These are phyloP conservation scores for Lasiosphaeris hirsuta DNA, from an alignment of 495 filamentous ascomycete genomes.

Conservation along the genomic window DNA sequence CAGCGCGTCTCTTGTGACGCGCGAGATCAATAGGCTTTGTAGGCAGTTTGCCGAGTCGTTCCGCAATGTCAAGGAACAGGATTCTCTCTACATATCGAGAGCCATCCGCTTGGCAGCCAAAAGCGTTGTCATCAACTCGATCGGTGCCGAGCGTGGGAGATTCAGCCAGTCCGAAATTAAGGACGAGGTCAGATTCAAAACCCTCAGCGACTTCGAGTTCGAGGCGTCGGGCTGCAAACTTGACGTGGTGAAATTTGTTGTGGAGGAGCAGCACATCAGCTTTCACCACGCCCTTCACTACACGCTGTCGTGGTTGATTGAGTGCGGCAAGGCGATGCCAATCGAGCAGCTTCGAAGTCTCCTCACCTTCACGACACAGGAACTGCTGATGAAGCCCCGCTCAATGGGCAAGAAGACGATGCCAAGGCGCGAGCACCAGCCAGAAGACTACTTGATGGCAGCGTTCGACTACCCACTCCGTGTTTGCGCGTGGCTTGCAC, in stretches of 20 bases:
- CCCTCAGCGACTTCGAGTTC: slow-evolving; percentile 73
- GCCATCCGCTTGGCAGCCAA: slow-evolving; percentile 77
- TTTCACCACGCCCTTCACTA: slow-evolving; percentile 98
- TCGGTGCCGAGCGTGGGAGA: slow-evolving; percentile 81
- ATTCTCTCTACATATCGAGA: slow-evolving; percentile 58
- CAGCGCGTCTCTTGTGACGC: slow-evolving; percentile 85
- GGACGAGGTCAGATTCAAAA: slow-evolving; percentile 74
- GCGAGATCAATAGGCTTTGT: slow-evolving; percentile 90
- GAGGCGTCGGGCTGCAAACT: slow-evolving; percentile 57
- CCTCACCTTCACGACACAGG: slow-evolving; percentile 57
- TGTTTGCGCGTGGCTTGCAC: slow-evolving; percentile 92
- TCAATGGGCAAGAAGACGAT: slow-evolving; percentile 53
- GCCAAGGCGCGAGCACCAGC: slow-evolving; percentile 46
- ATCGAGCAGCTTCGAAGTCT: slow-evolving; percentile 60
- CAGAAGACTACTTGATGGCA: slow-evolving; percentile 78
- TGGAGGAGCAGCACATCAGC: slow-evolving; percentile 86
- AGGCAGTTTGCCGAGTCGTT: slow-evolving; percentile 86
- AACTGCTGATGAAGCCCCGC: slow-evolving; percentile 56
- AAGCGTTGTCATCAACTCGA: slow-evolving; percentile 75
- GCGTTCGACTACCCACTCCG: slow-evolving; percentile 91
- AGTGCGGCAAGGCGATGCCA: slow-evolving; percentile 76
- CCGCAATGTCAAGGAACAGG: slow-evolving; percentile 58
- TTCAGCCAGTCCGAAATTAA: slow-evolving; percentile 90
- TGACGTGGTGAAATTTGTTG: slow-evolving; percentile 78
- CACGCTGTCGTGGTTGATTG: slow-evolving; percentile 94